These are phyloP conservation scores for Saccharomycopsis fermentans DNA, from an alignment of 805 yeast genomes.

Conservation along the genomic window DNA sequence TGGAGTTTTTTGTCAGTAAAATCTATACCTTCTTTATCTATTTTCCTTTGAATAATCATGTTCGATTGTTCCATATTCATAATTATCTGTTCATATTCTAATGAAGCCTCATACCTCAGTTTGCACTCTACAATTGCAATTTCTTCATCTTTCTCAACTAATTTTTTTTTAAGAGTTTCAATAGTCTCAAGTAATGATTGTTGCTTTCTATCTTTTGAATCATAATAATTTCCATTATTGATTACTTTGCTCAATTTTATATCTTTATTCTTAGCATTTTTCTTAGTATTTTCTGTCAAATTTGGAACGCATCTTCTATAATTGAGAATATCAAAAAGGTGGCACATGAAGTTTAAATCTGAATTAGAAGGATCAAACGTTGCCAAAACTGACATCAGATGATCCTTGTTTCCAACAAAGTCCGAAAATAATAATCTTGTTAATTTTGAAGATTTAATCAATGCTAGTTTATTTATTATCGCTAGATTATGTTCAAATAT, in stretches of 20 bases:
- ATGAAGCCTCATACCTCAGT: conserved; percentile 11
- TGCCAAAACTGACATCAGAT: conserved; percentile 27
- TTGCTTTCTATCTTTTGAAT: background rate
- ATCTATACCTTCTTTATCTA: conserved; percentile 37
- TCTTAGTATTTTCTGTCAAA: background rate
- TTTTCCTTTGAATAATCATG: conserved; percentile 31
- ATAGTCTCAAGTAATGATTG: background rate
- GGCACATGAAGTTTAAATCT: conserved; percentile 27
- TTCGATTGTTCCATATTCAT: conserved; percentile 12
- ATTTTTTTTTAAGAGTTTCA: background rate
- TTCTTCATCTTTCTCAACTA: background rate
- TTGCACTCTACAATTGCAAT: conserved; percentile 5
- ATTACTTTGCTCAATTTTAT: too few relatives aligned
- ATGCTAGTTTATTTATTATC: conserved; percentile 22
- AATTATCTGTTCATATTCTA: conserved; percentile 11
- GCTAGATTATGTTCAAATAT: conserved; percentile 19
- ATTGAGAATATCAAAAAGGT: conserved; percentile 25
- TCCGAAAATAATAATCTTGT: conserved; percentile 41
- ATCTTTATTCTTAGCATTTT: background rate
- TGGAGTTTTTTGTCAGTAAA: conserved; percentile 34
- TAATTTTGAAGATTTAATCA: conserved; percentile 38
- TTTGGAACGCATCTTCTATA: conserved; percentile 8
- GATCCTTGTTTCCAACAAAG: conserved; percentile 25
- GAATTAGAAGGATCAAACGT: conserved; percentile 30
- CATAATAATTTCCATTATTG: background rate